Evolutionary conservation across 352 stramenopile species (phyloP), one percentile per base, ranked within the genome.

Genomic region (Globisporangium abappressorium): DNA sequence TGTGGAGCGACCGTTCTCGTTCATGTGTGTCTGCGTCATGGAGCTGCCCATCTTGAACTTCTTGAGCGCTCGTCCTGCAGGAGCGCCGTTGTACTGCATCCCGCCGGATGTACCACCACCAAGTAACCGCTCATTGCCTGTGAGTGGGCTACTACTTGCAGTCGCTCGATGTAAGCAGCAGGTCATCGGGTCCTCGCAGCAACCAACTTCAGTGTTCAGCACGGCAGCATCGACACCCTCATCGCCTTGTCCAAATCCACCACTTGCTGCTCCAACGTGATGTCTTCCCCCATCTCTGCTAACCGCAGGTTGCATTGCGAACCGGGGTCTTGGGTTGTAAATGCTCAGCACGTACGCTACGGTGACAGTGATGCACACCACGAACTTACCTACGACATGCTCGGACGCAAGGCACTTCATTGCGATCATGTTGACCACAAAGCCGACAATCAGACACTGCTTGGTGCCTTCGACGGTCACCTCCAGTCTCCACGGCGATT

Each of bases 351-450:
- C 65, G 59, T 86, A 91, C 4, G 77, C 70, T 11, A 62, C 63
- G 2, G 81, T 82, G 18, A 89, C 80, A 2, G 70, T 64, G 43
- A 89, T 66, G 60, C 83, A 91, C 11, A 93, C 75, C 7, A 84
- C 71, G 8, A 89, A 56, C 62, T 90, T 89, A 58, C 72, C 87
- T 26, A 91, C 33, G n/a, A 90, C 81, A 49, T 90, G 77, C 72
- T 93, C 82, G n/a, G 75, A 76, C 12, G 78, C 83, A 0, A 91
- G 59, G 11, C 78, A 89, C 65, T 85, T 81, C 43, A 93, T 75
- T 4, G 85, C 82, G 56, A 90, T 74, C 14, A 91, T 91, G 64
- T 93, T 93, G 22, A 93, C 68, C 72, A 93, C 82, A 47, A 93
- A 90, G 28, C 85, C 81, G 3, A 90, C 71, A 64, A 93, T 93